These are phyloP conservation scores for Populus nigra DNA, from an alignment of 345 rosid genomes.

Conservation along the genomic window DNA sequence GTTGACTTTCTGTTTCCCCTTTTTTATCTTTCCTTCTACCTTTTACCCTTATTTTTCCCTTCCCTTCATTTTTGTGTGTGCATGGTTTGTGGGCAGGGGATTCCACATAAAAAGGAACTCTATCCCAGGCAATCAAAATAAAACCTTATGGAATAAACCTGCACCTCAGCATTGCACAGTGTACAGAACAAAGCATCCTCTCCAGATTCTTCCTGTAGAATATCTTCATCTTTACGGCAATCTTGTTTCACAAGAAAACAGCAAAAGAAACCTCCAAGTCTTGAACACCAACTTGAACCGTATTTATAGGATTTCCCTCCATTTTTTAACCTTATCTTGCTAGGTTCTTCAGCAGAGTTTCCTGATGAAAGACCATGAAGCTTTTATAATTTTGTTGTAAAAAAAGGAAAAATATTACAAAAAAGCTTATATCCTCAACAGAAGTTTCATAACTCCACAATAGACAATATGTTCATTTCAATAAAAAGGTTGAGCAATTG, in stretches of 20 bases:
- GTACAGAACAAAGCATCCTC: slow-evolving; percentile 87
- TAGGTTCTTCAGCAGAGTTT: slow-evolving; percentile 49
- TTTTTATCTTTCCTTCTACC: not conserved
- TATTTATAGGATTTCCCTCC: slow-evolving; percentile 41
- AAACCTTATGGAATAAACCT: not conserved
- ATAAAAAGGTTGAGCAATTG: not conserved
- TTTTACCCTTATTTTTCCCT: not conserved
- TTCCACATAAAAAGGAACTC: not conserved
- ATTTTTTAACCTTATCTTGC: slow-evolving; percentile 36
- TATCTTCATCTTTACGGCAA: slow-evolving; percentile 63
- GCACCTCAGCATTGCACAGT: slow-evolving; percentile 87
- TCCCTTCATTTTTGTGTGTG: not conserved
- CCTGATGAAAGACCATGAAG: slow-evolving; percentile 39
- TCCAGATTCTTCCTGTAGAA: slow-evolving; percentile 41
- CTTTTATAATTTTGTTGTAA: not conserved
- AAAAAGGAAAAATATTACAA: not conserved
- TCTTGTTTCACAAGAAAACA: slow-evolving; percentile 60
- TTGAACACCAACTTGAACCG: slow-evolving; percentile 47
- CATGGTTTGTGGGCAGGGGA: not conserved
- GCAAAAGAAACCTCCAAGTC: slow-evolving; percentile 54
- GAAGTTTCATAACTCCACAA: not conserved
- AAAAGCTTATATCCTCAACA: not conserved
- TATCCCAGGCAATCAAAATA: not conserved
- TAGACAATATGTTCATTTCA: not conserved
- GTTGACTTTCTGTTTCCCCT: too few species aligned